Conservation (phyloP, 1,284 basidiomycete species). For the Cutaneotrichosporon spelunceum region DNA sequence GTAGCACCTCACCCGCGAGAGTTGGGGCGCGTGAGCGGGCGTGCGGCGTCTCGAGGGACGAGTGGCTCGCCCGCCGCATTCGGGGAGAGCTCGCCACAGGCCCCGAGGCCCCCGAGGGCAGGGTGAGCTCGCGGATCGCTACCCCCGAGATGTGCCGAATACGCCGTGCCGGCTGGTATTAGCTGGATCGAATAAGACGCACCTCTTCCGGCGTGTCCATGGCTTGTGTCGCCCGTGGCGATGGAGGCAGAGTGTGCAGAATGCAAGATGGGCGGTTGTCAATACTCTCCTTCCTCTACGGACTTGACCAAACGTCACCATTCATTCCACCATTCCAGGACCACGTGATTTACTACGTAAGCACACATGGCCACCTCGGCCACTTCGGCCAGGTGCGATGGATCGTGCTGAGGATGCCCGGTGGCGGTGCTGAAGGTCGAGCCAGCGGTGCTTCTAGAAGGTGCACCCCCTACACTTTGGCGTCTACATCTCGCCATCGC, state of each 20-base stretch:
- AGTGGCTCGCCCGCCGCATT: slow-evolving; percentile 13
- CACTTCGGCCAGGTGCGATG: background rate
- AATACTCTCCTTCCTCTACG: too few species aligned
- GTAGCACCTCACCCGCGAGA: slow-evolving; percentile 41
- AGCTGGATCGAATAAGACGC: background rate
- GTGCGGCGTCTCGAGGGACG: slow-evolving; percentile 13
- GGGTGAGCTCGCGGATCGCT: slow-evolving; percentile 44
- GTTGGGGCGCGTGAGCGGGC: slow-evolving; percentile 36
- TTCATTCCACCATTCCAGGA: background rate
- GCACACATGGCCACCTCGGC: background rate
- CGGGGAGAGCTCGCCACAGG: slow-evolving; percentile 13
- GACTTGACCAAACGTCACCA: background rate
- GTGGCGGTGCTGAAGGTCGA: background rate
- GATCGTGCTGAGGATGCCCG: background rate
- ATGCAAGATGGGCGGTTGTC: too few species aligned
- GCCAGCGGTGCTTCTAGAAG: background rate
- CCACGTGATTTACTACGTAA: background rate
- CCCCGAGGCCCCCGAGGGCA: slow-evolving; percentile 10
- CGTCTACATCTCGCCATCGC: background rate
- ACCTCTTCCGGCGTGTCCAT: slow-evolving; percentile 16
- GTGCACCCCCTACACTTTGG: background rate
- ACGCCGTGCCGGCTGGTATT: slow-evolving; percentile 28
- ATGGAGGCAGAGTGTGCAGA: background rate
- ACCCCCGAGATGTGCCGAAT: slow-evolving; percentile 43
- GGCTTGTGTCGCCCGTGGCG: background rate